Evolutionary conservation across 768 basidiomycete genomes (phyloP).

Genomic region (Termitomyces sp.): DNA sequence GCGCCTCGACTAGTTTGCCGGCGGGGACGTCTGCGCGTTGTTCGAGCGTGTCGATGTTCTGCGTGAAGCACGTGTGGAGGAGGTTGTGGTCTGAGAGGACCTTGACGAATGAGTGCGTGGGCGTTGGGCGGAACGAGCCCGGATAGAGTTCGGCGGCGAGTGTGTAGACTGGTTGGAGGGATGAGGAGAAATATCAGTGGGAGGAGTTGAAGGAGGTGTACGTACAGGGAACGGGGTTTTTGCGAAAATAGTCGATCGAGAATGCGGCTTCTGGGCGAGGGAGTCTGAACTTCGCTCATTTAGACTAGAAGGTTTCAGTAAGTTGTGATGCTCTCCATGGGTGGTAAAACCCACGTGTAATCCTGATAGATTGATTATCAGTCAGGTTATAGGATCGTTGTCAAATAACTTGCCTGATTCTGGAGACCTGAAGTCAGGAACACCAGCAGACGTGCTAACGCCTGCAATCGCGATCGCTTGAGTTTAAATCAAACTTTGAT

Average conservation of each 20-base stretch:
- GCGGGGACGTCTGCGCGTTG: conserved; percentile 73
- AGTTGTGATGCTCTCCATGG: background rate
- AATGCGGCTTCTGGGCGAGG: conserved; percentile 97
- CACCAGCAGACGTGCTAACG: conserved; percentile 75
- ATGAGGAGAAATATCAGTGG: background rate
- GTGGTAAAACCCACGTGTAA: conserved; percentile 39
- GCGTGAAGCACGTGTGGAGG: conserved; percentile 79
- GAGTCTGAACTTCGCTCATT: conserved; percentile 68
- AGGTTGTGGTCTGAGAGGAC: conserved; percentile 64
- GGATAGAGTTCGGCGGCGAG: conserved; percentile 94
- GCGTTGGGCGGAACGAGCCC: conserved; percentile 82
- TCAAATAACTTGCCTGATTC: conserved; percentile 55
- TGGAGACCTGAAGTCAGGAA: conserved; percentile 87
- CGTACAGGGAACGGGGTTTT: conserved; percentile 77
- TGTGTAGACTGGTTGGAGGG: conserved; percentile 61
- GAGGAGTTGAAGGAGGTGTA: conserved; percentile 1
- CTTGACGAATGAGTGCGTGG: conserved; percentile 85
- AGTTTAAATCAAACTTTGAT: background rate
- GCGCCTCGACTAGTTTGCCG: conserved; percentile 84
- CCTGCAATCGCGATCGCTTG: conserved; percentile 30
- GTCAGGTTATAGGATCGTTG: background rate
- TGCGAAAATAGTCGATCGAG: conserved; percentile 80
- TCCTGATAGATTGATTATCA: conserved; percentile 27
- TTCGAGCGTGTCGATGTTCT: conserved; percentile 93
- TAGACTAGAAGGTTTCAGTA: conserved; percentile 42